A percentile compares a stretch with the other conserved stretches of the same genome.
These are phyloP conservation scores for Schoenoplectus tabernaemontani DNA, from an alignment of 202 grass and related monocot genomes.

Conservation along the genomic window DNA sequence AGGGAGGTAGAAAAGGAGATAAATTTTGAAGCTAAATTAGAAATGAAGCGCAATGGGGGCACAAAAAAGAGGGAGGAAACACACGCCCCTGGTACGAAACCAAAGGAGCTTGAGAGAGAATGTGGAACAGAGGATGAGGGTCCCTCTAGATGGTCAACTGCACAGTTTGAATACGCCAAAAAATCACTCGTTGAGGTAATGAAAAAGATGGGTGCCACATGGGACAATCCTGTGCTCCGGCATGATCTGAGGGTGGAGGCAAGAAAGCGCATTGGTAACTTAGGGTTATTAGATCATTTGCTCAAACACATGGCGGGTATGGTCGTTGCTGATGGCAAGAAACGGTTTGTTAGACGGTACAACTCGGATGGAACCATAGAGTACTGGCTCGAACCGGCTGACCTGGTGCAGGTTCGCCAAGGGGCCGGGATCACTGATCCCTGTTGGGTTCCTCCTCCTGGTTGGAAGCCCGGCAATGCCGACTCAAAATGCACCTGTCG, in stretches of 20 bases:
- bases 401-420: slow-evolving; percentile 24
- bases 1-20: background rate
- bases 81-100: background rate
- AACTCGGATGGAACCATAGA: slow-evolving; percentile 50
- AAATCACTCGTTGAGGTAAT: slow-evolving; percentile 31
- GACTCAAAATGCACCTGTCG: slow-evolving; percentile 21
- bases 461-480: slow-evolving; percentile 63
- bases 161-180: slow-evolving; percentile 38
- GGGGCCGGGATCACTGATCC: slow-evolving; percentile 40
- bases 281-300: slow-evolving; percentile 72
- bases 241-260: slow-evolving; percentile 36
- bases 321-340: slow-evolving; percentile 22
- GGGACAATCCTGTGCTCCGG: slow-evolving; percentile 26
- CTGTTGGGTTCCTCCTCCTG: slow-evolving; percentile 54
- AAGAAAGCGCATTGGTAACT: slow-evolving; percentile 52
- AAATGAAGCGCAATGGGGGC: background rate
- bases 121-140: background rate
- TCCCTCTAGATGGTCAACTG: slow-evolving; percentile 42
- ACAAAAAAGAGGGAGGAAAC: background rate
- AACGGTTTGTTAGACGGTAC: slow-evolving; percentile 46
- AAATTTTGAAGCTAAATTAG: background rate
- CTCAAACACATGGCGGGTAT: slow-evolving; percentile 52
- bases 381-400: slow-evolving; percentile 81
- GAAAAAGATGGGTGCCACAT: slow-evolving; percentile 25
- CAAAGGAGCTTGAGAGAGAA: background rate